These are phyloP conservation scores for Allomyces macrogynus DNA, from an alignment of 192 early-diverging fungal genomes.

Conservation along the genomic window DNA sequence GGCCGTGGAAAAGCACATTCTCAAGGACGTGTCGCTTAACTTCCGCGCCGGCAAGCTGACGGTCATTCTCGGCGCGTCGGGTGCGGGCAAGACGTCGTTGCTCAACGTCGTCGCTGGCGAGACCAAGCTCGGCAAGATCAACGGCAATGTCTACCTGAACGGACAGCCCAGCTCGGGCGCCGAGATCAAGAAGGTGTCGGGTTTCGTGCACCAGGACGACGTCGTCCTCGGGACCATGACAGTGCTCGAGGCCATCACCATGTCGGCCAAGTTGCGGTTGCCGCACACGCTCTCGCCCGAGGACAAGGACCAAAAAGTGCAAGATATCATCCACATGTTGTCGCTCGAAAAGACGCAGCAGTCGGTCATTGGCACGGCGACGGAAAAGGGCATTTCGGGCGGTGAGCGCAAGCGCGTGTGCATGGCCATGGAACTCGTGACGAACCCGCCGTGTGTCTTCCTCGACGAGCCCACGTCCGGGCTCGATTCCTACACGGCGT, in stretches of 20 bases:
- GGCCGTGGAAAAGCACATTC: neutral
- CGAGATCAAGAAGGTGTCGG: constrained; percentile 27
- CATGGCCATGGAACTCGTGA: constrained; percentile 53
- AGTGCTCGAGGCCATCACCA: constrained; percentile 52
- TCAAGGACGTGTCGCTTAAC: neutral
- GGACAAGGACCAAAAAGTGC: constrained; percentile 21
- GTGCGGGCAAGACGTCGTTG: constrained; percentile 43
- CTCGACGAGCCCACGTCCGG: constrained; percentile 56
- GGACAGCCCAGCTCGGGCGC: constrained; percentile 23
- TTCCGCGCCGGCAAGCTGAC: constrained; percentile 11
- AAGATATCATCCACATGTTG: constrained; percentile 35
- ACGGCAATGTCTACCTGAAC: constrained; percentile 37
- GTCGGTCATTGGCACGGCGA: constrained; percentile 40
- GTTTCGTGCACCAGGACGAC: constrained; percentile 33
- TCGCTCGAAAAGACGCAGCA: constrained; percentile 40
- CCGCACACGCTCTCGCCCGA: constrained; percentile 17
- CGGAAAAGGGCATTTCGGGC: constrained; percentile 47
- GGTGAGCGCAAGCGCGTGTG: constrained; percentile 53
- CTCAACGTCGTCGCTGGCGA: constrained; percentile 40
- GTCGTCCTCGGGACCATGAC: constrained; percentile 47
- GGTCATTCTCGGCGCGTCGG: constrained; percentile 41
- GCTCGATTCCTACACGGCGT: constrained; percentile 33
- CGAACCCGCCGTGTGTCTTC: constrained; percentile 41
- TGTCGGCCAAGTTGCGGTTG: constrained; percentile 36
- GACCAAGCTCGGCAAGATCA: constrained; percentile 16